Evolutionary conservation across 495 filamentous ascomycete species (phyloP), one percentile per base, ranked within the genome.

Genomic region (Hypoxylon subgilvum): DNA sequence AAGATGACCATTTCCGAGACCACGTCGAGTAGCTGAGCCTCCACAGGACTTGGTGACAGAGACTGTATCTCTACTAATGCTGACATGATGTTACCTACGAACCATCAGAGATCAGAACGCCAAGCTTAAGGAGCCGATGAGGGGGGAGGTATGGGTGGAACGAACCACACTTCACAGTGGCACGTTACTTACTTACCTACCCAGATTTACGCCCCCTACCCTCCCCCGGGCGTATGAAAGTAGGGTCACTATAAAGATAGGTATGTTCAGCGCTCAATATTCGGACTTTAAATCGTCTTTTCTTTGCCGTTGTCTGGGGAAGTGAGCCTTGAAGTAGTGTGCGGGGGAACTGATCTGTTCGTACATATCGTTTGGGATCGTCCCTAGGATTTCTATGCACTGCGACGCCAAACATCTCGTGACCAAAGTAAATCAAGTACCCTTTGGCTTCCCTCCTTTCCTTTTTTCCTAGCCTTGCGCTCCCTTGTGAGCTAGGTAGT

Each of bases 311-410:
- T 16, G 28, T 54, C 43, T 23, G 38, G 44, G 50, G 57, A 54
- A 49, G 25, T 44, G 31, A 38, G 36, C n/a, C n/a, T n/a, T n/a
- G n/a, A n/a, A n/a, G 35, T 47, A 47, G n/a, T 34, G 3, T 34
- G 50, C 30, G 45, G 45, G 51, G 39, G 31, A 44, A 54, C 36
- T 36, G 18, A 43, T 48, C 21, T 28, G 4, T 19, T 28, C 14
- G n/a, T n/a, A n/a, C 23, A 32, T 21, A 28, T 13, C 35, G 34
- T 17, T 40, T 36, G n/a, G 27, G 52, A 57, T 57, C 57, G 50
- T 7, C 50, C 36, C 57, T 35, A 50, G 57, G 57, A 55, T 55
- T 1, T 9, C 39, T 47, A 52, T 63, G 50, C 45, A 38, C 39
- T 38, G 16, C 43, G 17, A 50, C 44, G 18, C 28, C 8, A 34